Evolutionary conservation across 768 basidiomycete species (phyloP), one percentile per base, ranked within the genome.

Genomic region (Crepidotus variabilis): DNA sequence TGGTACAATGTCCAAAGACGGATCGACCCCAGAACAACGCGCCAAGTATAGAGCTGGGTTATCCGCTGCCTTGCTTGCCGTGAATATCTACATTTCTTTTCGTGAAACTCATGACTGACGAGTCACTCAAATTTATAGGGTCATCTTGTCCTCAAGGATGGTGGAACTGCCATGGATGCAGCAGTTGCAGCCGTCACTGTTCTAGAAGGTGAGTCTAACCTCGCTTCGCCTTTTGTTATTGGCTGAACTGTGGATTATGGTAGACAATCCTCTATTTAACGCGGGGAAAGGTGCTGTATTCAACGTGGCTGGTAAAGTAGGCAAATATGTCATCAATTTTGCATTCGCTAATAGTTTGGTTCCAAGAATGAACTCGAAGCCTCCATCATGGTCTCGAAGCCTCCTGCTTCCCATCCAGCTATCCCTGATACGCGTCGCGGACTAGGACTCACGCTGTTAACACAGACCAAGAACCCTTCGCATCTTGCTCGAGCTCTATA

Each of bases 121-220:
- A 18, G 14, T n/a, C 46, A n/a, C 23, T 7, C 11, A n/a, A 20
- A 16, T 45, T 35, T 49, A 8, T 28, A 78, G 76, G 91, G 91
- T 0, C 75, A 91, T 60, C 64, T 78, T 18, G 75, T 91, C 18
- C 79, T 94, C 45, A 72, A 68, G 36, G 69, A 76, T 2, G 88
- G 87, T 14, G 91, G 90, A 0, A 88, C 90, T 65, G 90, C 91
- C 4, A 84, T 94, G 79, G 90, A 93, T 66, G 90, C 92, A 16
- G 83, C 78, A 4, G 85, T 88, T 2, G 86, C 88, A 9, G 89
- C 91, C 0, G 91, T 91, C 7, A 73, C 81, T 0, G 68, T 75
- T 14, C 73, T 94, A 79, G 91, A 93, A 80, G 86, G 89, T 85
- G 43, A 28, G 71, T 60, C 35, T 18, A 49, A 46, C 14, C 32